Percentiles rank a stretch among this genome's conserved stretches.
Evolutionary conservation across 2,329 filamentous ascomycete species (phyloP).

Genomic region (Lachnum nothofagi): DNA sequence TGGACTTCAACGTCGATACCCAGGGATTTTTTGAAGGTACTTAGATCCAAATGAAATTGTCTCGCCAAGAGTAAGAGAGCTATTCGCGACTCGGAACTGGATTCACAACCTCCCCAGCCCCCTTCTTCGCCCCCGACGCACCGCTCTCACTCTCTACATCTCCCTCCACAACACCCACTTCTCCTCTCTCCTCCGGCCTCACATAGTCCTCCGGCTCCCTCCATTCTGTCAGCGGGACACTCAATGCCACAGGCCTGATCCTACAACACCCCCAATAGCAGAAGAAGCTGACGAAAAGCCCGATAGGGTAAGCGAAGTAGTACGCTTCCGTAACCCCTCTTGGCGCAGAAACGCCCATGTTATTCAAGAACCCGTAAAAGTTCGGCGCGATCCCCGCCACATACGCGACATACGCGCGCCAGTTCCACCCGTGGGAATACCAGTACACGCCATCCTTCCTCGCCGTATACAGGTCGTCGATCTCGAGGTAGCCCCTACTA

Average conservation of each 20-base stretch:
- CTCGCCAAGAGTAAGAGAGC: too few species aligned
- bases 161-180: too few species aligned
- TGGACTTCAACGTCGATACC: too few species aligned
- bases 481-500: conserved; percentile 33
- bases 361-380: conserved; percentile 39
- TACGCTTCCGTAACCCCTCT: conserved; percentile 43
- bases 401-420: conserved; percentile 33
- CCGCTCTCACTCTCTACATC: too few species aligned
- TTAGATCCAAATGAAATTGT: too few species aligned
- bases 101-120: too few species aligned
- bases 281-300: conserved; percentile 41
- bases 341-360: conserved; percentile 37
- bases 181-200: conserved; percentile 24
- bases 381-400: conserved; percentile 37
- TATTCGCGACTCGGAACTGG: too few species aligned
- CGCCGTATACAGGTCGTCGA: conserved; percentile 35
- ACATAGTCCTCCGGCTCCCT: conserved; percentile 36
- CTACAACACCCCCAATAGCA: conserved; percentile 26
- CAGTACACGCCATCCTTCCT: conserved; percentile 30
- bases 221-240: conserved; percentile 27
- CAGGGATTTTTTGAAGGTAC: too few species aligned
- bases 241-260: conserved; percentile 19
- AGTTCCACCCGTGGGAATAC: conserved; percentile 35
- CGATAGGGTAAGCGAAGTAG: conserved; percentile 51
- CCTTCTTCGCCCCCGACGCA: too few species aligned